Conservation (phyloP, 2,329 filamentous ascomycete species). For the Fusarium liriodendri region DNA sequence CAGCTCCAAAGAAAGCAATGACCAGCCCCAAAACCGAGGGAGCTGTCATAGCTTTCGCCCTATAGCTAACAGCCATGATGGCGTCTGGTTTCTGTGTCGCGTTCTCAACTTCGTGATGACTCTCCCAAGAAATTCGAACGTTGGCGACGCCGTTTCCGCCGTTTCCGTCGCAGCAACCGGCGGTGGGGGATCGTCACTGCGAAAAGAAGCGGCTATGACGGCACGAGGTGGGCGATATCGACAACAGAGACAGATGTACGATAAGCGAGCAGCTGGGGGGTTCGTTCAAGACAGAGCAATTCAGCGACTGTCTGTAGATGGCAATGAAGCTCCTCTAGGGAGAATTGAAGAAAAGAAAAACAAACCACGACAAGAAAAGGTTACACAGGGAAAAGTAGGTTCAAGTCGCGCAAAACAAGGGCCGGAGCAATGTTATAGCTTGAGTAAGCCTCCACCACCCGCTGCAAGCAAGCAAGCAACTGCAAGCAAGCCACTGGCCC, state of each 20-base stretch:
- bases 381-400: constrained; percentile 5
- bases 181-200: constrained; percentile 35
- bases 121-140: neutral
- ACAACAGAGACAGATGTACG: constrained; percentile 5
- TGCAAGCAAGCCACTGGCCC: constrained; percentile 11
- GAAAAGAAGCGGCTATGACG: constrained; percentile 20
- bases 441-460: constrained; percentile 1
- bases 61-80: constrained; percentile 37
- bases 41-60: constrained; percentile 23
- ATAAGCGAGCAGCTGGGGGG: constrained; percentile 30
- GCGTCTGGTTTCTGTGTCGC: constrained; percentile 9
- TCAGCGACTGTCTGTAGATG: constrained; percentile 22
- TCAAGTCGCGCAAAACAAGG: neutral
- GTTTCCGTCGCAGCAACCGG: constrained; percentile 4
- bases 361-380: neutral
- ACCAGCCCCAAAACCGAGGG: constrained; percentile 33
- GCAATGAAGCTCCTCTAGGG: constrained; percentile 20
- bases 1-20: constrained; percentile 39
- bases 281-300: constrained; percentile 31
- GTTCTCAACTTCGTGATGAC: neutral
- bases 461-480: neutral
- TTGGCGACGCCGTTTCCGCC: neutral
- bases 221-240: constrained; percentile 8
- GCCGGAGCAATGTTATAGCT: neutral
- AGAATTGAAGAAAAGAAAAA: constrained; percentile 7